Evolutionary conservation across 805 yeast species (phyloP), one percentile per base, ranked within the genome.

Genomic region (Wickerhamomyces silvicola): DNA sequence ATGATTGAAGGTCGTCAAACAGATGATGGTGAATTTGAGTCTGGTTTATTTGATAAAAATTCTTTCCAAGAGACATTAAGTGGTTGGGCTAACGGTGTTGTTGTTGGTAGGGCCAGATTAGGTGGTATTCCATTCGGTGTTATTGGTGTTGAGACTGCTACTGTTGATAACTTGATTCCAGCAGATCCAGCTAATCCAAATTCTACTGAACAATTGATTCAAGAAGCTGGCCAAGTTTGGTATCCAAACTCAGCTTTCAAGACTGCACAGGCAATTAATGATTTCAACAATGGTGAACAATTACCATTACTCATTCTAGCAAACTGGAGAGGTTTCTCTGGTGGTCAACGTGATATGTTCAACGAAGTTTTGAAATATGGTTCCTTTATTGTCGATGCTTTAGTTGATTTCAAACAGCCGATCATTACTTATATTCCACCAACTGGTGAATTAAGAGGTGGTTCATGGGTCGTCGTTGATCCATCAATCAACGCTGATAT

Each of bases 321-420:
- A 38, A 92, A 92, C 75, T 92, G 99, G 99, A 84, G 99, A 78
- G 99, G 99, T 54, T 92, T 92, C 78, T 86, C 97, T 46, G 98
- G 99, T 70, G 98, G 99, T 60, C 99, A 92, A 71, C 84, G 97
- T 59, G 99, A 92, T 63, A 92, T 92, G 99, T 94, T 82, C 73
- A 86, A 88, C 54, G 99, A 92, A 68, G 94, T 92, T 27, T 78
- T 92, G 67, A 92, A 92, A 63, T 92, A 84, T 57, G 99, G 99
- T 57, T 78, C 97, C 4, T 86, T 72, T 62, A 92, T 92, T 63
- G 99, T 92, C 43, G 99, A 92, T 59, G 97, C 98, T 10, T 72
- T 92, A 41, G 94, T 86, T 45, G 95, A 79, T 50, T 92, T 80
- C 75, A 85, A 85, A 59, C 98, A 92, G 63, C 99, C 99, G 38